phyloP scores from a whole-genome alignment of 164 flowering plant genomes.

The Umbellularia californica region DNA sequence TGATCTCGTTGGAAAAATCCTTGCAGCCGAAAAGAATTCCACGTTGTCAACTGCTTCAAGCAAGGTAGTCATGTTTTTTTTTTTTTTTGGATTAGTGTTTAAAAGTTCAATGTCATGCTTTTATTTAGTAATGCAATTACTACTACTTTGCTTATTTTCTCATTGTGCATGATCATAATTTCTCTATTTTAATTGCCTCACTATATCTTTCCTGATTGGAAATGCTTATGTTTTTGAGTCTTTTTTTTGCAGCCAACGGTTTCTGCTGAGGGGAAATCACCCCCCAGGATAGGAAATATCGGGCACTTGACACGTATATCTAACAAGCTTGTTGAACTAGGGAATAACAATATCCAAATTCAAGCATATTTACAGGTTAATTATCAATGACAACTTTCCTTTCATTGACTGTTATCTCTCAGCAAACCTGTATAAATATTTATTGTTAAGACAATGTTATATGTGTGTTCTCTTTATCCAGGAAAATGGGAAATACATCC shows the following conservation, averaged over 20 bases:
- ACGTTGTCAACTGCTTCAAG: conserved; percentile 37
- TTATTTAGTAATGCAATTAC: not conserved
- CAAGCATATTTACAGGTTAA: conserved; percentile 67
- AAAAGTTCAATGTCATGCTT: not conserved
- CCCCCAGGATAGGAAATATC: conserved; percentile 80
- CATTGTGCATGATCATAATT: not conserved
- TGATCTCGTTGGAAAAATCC: conserved; percentile 66
- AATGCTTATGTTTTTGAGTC: conserved; percentile 2
- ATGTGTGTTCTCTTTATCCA: too few species aligned
- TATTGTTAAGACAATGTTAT: too few species aligned
- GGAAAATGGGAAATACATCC: too few species aligned
- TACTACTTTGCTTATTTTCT: not conserved
- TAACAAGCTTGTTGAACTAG: conserved; percentile 71
- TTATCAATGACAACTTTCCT: not conserved
- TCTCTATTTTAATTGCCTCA: not conserved
- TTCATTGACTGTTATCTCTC: too few species aligned
- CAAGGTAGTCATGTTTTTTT: conserved; percentile 37
- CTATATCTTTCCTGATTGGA: conserved; percentile 2
- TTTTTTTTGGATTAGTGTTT: not conserved
- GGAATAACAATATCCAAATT: conserved; percentile 46
- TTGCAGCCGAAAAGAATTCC: conserved; percentile 64
- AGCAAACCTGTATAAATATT: too few species aligned
- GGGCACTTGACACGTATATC: conserved; percentile 87
- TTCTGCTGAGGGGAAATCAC: conserved; percentile 55
- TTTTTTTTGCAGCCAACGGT: conserved; percentile 65